Conservation (phyloP, 2,329 filamentous ascomycete genomes). For the Rutstroemia sydowiana region DNA sequence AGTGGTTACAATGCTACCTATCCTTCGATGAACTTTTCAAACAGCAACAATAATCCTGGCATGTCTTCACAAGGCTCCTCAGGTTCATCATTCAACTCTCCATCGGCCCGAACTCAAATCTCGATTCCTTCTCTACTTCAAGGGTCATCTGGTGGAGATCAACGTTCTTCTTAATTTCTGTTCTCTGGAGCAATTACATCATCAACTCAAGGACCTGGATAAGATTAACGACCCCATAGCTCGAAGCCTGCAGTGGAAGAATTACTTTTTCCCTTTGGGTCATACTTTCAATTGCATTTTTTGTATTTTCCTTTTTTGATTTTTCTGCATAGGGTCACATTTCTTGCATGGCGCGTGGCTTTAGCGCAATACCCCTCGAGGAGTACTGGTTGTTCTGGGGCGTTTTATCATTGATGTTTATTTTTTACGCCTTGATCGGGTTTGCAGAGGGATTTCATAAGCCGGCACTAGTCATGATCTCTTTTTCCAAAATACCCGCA, state of each 20-base stretch:
- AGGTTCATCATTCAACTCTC: background rate
- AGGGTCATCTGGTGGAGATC: background rate
- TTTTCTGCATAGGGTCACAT: background rate
- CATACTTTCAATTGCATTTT: background rate
- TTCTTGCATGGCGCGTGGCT: background rate
- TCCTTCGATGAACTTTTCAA: background rate
- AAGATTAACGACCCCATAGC: no score
- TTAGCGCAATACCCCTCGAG: background rate
- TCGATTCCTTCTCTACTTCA: slow-evolving; percentile 5
- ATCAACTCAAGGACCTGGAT: background rate
- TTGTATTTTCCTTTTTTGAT: background rate
- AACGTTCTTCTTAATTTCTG: background rate
- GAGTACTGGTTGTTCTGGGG: background rate
- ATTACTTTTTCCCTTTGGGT: background rate
- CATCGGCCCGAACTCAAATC: slow-evolving; percentile 4
- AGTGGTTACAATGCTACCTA: background rate
- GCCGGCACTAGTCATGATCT: no score
- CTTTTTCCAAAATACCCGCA: no score
- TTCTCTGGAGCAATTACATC: background rate
- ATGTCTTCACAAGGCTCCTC: background rate
- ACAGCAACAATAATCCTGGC: background rate
- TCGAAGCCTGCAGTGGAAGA: no score
- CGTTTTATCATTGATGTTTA: background rate
- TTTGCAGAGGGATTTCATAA: no score
- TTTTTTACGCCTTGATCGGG: no score